Evolutionary conservation across 768 basidiomycete genomes (phyloP).

Genomic region (Psilocybe azurescens): DNA sequence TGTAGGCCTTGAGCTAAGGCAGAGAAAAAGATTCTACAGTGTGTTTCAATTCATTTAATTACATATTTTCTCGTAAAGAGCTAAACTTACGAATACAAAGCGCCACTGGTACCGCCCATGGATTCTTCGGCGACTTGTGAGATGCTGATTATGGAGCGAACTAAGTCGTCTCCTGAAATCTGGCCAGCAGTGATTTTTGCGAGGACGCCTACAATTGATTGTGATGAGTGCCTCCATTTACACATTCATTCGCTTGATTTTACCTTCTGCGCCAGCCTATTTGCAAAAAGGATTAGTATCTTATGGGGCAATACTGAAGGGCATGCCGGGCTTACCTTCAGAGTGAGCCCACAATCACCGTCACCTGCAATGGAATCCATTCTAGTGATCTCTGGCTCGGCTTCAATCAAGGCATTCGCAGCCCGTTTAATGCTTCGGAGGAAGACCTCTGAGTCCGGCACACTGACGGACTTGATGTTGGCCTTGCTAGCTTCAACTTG

Average conservation of each 20-base stretch:
- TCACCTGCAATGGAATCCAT: conserved; percentile 95
- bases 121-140: conserved; percentile 78
- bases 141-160: conserved; percentile 67
- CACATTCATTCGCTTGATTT: conserved; percentile 14
- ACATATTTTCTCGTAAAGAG: neutral
- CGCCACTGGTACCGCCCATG: conserved; percentile 94
- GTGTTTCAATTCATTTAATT: neutral
- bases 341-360: conserved; percentile 66
- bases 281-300: neutral
- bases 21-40: conserved; percentile 87
- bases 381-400: conserved; percentile 88
- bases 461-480: conserved; percentile 15
- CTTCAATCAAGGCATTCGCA: conserved; percentile 68
- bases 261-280: conserved; percentile 74
- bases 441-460: conserved; percentile 54
- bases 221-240: neutral
- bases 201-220: conserved; percentile 54
- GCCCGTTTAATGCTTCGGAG: conserved; percentile 58
- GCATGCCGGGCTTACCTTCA: conserved; percentile 40
- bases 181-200: conserved; percentile 56
- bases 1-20: conserved; percentile 79
- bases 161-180: conserved; percentile 68
- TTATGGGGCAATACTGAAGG: neutral
- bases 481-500: conserved; percentile 4
- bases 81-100: conserved; percentile 80